Base-by-base conservation (phyloP, 768 basidiomycete species). In the Trametes sanguinea region DNA sequence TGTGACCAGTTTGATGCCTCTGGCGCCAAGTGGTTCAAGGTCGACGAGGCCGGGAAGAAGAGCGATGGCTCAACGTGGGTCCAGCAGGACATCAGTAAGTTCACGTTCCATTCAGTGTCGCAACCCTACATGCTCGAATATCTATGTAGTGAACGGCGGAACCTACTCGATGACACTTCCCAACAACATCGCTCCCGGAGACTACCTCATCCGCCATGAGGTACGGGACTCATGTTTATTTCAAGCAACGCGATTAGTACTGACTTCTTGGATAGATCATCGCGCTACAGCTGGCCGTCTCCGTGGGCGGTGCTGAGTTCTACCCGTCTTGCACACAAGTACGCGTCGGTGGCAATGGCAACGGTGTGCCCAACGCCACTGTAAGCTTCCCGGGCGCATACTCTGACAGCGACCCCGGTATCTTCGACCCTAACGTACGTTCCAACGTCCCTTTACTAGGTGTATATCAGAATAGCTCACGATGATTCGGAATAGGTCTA, bases 171-270 rank as follows among this genome's bases (percentile, higher is more conserved):
- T 77, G 54, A 77, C 68, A 2, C 65, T 79, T 43, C 77, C 76
- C n/a, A 22, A 50, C 14, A 81, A 80, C 50, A 71, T 93, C 57
- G 78, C 83, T 1, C 74, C 87, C 2, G 91, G 90, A 2, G 83
- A 87, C 65, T 92, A 92, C 72, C 77, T 92, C 61, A 71, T 92
- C 69, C 87, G 90, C 1, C 86, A 90, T 71, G 90, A 92, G 62
- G 65, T 69, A 48, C 51, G 50, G 43, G 6, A n/a, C 27, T 6
- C 4, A 37, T 32, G 17, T 0, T 8, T n/a, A 1, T 22, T 60
- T 45, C 2, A 2, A 5, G 14, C 37, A n/a, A 39, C 1, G 42
- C 4, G 13, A 16, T 40, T 7, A 22, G 22, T 48, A 48, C 6
- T n/a, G 30, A 43, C 17, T 14, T 9, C 32, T 22, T 5, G 4